Conservation (phyloP, 352 stramenopile species). For the Pythium brachiatum region DNA sequence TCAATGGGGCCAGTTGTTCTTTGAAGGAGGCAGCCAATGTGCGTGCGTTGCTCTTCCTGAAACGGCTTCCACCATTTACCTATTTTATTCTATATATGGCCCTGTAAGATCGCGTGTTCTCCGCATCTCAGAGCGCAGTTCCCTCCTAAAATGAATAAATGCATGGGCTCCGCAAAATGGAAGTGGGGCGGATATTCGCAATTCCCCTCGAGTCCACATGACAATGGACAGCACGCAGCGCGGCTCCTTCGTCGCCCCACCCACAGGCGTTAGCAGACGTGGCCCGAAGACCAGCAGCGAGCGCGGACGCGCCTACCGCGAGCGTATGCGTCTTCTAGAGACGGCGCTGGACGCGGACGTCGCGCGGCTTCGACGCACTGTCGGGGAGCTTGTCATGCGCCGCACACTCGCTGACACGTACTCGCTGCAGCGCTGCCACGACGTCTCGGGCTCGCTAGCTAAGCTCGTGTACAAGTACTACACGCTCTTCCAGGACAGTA, state of each 20-base stretch:
- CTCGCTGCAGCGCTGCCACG: conserved; percentile 11
- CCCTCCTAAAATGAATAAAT: too few species aligned
- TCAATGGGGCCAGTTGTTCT: too few species aligned
- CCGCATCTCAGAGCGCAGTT: too few species aligned
- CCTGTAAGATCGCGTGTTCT: too few species aligned
- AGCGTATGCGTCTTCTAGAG: conserved; percentile 28
- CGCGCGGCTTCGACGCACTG: conserved; percentile 29
- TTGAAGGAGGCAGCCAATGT: too few species aligned
- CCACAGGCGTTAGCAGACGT: neutral
- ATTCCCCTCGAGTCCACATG: too few species aligned
- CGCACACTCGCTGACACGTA: conserved; percentile 8
- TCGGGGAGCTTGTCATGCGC: conserved; percentile 5
- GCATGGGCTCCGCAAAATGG: too few species aligned
- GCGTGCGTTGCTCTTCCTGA: too few species aligned
- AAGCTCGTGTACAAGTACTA: conserved; percentile 24
- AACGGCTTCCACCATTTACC: too few species aligned
- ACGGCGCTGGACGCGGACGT: conserved; percentile 31
- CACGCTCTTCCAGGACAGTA: conserved; percentile 20
- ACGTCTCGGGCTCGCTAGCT: conserved; percentile 17
- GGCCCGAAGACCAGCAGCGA: conserved; percentile 19
- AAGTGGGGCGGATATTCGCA: too few species aligned
- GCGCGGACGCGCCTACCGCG: conserved; percentile 21
- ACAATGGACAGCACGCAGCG: too few species aligned
- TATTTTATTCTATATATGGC: too few species aligned
- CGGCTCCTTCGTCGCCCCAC: neutral